phyloP scores from a whole-genome alignment of 441 rosid species.

The Rhodomyrtus psidioides region DNA sequence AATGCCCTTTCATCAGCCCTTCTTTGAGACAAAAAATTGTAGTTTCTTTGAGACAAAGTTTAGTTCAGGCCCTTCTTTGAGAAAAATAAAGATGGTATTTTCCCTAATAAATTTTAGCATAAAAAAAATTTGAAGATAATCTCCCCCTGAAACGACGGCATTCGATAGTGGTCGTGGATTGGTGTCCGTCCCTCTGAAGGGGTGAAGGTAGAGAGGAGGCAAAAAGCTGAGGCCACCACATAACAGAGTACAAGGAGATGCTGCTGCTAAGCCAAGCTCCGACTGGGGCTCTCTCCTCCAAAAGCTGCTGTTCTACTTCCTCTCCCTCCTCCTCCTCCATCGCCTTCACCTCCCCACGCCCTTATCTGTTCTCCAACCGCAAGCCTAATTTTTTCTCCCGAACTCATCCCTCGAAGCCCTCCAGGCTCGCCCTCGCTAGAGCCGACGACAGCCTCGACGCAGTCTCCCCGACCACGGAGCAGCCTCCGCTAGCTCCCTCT shows the following conservation, averaged over 20 bases:
- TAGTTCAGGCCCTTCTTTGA: too few species aligned
- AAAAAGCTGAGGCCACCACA: not conserved
- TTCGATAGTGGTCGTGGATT: not conserved
- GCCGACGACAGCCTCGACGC: conserved; percentile 54
- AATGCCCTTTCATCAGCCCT: too few species aligned
- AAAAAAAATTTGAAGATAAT: too few species aligned
- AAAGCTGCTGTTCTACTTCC: conserved; percentile 2
- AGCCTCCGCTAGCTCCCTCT: conserved; percentile 17
- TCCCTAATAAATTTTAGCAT: too few species aligned
- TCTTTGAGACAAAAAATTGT: too few species aligned
- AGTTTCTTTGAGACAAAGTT: too few species aligned
- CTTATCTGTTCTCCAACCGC: conserved; percentile 16
- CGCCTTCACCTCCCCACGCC: conserved; percentile 14
- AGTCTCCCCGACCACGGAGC: conserved; percentile 21
- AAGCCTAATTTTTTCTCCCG: not conserved
- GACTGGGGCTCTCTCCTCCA: conserved; percentile 30
- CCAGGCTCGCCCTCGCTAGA: conserved; percentile 38
- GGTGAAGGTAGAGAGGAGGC: not conserved
- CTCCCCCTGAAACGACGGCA: not conserved
- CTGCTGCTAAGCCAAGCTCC: conserved; percentile 36
- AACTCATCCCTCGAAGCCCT: conserved; percentile 4
- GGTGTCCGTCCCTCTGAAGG: not conserved
- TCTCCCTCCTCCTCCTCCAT: not conserved
- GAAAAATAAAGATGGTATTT: too few species aligned
- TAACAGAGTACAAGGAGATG: conserved; percentile 16